Conservation (phyloP, 2,329 filamentous ascomycete genomes). For the Talaromyces rugulosus region DNA sequence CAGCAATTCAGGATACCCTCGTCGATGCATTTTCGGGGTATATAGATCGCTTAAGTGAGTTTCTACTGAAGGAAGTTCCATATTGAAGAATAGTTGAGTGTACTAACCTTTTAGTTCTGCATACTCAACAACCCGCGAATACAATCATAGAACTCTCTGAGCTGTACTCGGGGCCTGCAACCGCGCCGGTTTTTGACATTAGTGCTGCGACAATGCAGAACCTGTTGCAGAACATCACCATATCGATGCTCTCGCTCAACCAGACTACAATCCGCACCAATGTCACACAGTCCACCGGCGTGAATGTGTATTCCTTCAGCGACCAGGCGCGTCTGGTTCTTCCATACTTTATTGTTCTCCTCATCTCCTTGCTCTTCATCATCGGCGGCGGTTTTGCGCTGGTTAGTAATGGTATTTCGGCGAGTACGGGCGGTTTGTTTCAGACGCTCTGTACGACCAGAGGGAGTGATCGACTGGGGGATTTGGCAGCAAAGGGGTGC, state of each 20-base stretch:
- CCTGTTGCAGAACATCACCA: conserved; percentile 12
- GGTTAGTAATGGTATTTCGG: conserved; percentile 13
- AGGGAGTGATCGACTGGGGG: conserved; percentile 6
- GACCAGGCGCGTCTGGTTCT: conserved; percentile 4
- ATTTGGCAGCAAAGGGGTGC: conserved; percentile 12
- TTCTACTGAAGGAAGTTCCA: not conserved
- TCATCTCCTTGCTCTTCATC: conserved; percentile 6
- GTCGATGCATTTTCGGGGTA: conserved; percentile 3
- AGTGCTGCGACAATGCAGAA: conserved; percentile 3
- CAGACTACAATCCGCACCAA: not conserved
- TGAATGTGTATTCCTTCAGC: conserved; percentile 11
- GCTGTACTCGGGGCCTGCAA: not conserved
- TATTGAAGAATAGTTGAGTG: not conserved
- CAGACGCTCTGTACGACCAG: conserved; percentile 13
- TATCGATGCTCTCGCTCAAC: conserved; percentile 12
- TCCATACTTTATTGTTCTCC: conserved; percentile 8
- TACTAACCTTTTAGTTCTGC: conserved; percentile 2
- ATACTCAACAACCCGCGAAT: conserved; percentile 4
- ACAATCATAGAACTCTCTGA: conserved; percentile 4
- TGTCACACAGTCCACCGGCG: conserved; percentile 2
- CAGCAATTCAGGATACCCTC: conserved; percentile 3
- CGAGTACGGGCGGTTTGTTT: conserved; percentile 8
- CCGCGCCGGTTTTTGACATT: conserved; percentile 8
- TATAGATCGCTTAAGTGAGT: conserved; percentile 6
- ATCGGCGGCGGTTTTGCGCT: conserved; percentile 8